Conservation (phyloP, 805 yeast genomes). For the Metschnikowia picachoensis region DNA sequence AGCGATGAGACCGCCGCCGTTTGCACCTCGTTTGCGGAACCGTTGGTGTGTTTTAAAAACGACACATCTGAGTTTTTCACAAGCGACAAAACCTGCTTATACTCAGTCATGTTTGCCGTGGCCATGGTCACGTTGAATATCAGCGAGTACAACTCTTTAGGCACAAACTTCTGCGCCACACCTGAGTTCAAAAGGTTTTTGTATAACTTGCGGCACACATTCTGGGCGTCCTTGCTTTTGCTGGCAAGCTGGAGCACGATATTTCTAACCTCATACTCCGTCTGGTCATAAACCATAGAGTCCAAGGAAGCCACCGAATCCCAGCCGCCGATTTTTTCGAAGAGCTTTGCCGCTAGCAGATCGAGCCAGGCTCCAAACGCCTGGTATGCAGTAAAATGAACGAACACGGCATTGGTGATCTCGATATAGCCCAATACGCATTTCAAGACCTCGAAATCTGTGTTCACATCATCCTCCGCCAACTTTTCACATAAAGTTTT, state of each 20-base stretch:
- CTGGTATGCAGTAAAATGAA: constrained; percentile 26
- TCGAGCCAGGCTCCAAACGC: constrained; percentile 24
- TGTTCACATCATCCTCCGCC: constrained; percentile 19
- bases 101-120: constrained; percentile 43
- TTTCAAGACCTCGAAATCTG: constrained; percentile 33
- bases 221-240: constrained; percentile 24
- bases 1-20: constrained; percentile 53
- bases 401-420: constrained; percentile 28
- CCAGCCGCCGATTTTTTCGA: constrained; percentile 27
- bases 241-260: constrained; percentile 40
- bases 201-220: constrained; percentile 39
- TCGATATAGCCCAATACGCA: constrained; percentile 34
- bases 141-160: constrained; percentile 46
- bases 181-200: constrained; percentile 47
- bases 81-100: constrained; percentile 55
- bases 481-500: constrained; percentile 28
- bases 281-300: constrained; percentile 16
- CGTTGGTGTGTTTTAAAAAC: constrained; percentile 35
- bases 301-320: constrained; percentile 14
- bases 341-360: constrained; percentile 17
- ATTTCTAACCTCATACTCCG: constrained; percentile 44
- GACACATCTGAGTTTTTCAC: constrained; percentile 49
- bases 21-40: constrained; percentile 41
- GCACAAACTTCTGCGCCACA: constrained; percentile 44
- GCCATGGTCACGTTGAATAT: constrained; percentile 41